phyloP scores from a whole-genome alignment of 2,329 filamentous ascomycete genomes.

The Salinomyces thailandicus region DNA sequence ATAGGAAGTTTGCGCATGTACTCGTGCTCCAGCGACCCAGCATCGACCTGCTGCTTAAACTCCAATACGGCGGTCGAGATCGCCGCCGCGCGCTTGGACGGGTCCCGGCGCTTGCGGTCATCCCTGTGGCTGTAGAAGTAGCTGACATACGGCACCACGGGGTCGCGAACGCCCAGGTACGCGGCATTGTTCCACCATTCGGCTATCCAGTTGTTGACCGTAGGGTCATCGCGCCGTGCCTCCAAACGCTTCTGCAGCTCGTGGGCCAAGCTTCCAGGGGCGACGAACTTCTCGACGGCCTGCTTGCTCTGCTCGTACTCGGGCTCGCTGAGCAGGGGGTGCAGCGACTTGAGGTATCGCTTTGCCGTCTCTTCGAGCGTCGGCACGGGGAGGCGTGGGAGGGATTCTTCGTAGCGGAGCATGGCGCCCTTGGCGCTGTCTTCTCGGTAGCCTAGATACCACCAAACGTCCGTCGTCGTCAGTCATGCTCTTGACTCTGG shows the following conservation, averaged over 20 bases:
- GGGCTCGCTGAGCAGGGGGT: constrained; percentile 57
- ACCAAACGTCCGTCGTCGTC: no score
- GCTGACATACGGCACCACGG: constrained; percentile 93
- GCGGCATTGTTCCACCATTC: constrained; percentile 98
- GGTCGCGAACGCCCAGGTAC: constrained; percentile 87
- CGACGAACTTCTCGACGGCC: constrained; percentile 79
- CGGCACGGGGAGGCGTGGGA: constrained; percentile 68
- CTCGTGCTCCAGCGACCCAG: constrained; percentile 77
- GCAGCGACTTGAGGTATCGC: constrained; percentile 70
- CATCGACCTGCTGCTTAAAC: constrained; percentile 89
- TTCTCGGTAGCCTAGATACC: constrained; percentile 69
- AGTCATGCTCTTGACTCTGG: no score
- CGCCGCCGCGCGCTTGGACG: constrained; percentile 84
- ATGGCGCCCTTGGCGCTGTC: constrained; percentile 69
- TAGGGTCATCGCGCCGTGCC: constrained; percentile 66
- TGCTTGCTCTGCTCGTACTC: constrained; percentile 67
- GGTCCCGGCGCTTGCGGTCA: constrained; percentile 76
- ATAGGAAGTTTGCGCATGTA: constrained; percentile 98
- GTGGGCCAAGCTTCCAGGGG: constrained; percentile 72
- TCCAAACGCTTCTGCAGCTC: constrained; percentile 80
- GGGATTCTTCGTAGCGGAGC: constrained; percentile 78
- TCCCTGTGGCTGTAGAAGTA: constrained; percentile 99
- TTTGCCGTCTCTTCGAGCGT: constrained; percentile 71
- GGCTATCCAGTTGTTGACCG: constrained; percentile 83
- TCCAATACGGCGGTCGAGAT: constrained; percentile 76